Evolutionary conservation across 208 protist genomes (phyloP).

Genomic region (Tritrichomonas musculus): DNA sequence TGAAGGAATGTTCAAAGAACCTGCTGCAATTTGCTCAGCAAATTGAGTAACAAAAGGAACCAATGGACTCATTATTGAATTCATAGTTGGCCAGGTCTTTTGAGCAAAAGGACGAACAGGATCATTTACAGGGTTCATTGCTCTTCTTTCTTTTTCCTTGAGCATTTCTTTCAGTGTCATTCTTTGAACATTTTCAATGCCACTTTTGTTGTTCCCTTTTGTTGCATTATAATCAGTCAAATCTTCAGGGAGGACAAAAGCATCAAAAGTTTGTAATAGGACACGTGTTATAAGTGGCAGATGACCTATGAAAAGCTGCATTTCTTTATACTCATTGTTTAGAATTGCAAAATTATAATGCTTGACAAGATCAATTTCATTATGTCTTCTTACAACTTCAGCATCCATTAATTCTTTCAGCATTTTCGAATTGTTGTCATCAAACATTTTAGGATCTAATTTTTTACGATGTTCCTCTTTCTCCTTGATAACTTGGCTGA

Average conservation of each 20-base stretch:
- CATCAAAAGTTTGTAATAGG: not conserved
- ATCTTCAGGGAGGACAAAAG: not conserved
- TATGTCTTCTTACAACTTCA: not conserved
- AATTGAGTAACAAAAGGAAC: no score
- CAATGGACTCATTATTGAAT: not conserved
- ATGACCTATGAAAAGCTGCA: not conserved
- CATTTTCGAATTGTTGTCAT: not conserved
- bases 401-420: not conserved
- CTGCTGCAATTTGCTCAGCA: no score
- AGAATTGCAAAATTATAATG: not conserved
- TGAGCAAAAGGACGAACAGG: not conserved
- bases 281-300: not conserved
- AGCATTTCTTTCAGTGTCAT: conserved; percentile 11
- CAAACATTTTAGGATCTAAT: not conserved
- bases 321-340: not conserved
- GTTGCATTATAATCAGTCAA: not conserved
- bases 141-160: not conserved
- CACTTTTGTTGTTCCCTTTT: not conserved
- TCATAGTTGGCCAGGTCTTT: not conserved
- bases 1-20: no score
- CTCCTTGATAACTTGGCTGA: not conserved
- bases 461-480: not conserved
- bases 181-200: not conserved
- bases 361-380: not conserved
- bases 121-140: not conserved